Conservation (phyloP, 768 basidiomycete genomes). For the Lactarius quietus region DNA sequence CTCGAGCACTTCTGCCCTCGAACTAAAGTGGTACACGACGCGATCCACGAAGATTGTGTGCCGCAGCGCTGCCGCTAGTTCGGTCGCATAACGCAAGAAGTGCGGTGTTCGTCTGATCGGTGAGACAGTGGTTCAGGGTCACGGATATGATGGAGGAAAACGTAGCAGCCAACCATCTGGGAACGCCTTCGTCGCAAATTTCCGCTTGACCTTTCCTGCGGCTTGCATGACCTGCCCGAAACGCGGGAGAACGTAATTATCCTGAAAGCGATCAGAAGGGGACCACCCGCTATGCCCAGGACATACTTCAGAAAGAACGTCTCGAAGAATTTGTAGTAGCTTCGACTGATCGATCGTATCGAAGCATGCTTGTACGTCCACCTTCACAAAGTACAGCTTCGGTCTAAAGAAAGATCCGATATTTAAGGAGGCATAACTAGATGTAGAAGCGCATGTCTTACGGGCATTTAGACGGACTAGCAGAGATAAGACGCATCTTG, state of each 20-base stretch:
- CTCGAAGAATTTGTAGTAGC: conserved; percentile 69
- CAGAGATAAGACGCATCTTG: conserved; percentile 49
- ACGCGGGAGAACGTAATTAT: conserved; percentile 65
- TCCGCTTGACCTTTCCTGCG: conserved; percentile 54
- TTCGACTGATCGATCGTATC: conserved; percentile 92
- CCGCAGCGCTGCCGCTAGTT: conserved; percentile 62
- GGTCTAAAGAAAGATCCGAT: conserved; percentile 50
- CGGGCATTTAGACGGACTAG: conserved; percentile 45
- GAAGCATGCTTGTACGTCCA: conserved; percentile 95
- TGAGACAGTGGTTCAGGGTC: neutral
- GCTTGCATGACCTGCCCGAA: conserved; percentile 63
- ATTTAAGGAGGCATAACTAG: neutral
- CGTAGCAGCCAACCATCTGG: conserved; percentile 53
- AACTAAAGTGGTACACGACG: conserved; percentile 54
- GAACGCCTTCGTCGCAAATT: conserved; percentile 56
- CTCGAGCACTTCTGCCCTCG: conserved; percentile 57
- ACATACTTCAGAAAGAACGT: conserved; percentile 67
- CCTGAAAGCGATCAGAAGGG: conserved; percentile 40
- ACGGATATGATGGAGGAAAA: neutral
- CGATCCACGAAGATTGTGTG: conserved; percentile 86
- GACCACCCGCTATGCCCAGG: neutral
- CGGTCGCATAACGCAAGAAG: conserved; percentile 66
- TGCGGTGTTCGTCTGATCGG: conserved; percentile 64
- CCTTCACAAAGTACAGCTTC: conserved; percentile 90
- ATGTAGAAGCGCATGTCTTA: conserved; percentile 34